phyloP scores from a whole-genome alignment of 257 asterid genomes.

The Osmanthus fragrans region DNA sequence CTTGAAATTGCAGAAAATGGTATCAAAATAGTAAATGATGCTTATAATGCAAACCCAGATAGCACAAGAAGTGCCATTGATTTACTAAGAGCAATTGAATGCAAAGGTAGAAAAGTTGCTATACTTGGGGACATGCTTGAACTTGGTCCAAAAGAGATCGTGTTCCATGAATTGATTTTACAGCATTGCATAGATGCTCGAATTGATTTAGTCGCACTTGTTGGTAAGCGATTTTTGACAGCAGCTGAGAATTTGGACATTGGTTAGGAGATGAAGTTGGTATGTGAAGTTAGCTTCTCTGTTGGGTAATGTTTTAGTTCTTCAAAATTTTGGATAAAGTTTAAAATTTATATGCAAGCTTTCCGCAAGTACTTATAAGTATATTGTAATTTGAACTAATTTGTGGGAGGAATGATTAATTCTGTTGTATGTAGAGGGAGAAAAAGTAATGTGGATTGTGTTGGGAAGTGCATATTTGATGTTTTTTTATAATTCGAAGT shows the following conservation, averaged over 20 bases:
- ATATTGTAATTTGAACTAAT: too few species aligned
- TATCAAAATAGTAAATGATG: slow-evolving; percentile 32
- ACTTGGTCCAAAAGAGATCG: slow-evolving; percentile 38
- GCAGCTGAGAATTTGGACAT: slow-evolving; percentile 30
- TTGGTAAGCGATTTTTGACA: slow-evolving; percentile 28
- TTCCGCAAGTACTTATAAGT: too few species aligned
- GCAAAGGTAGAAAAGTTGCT: too few species aligned
- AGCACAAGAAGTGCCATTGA: slow-evolving; percentile 37
- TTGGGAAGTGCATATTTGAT: too few species aligned
- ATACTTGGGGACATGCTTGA: slow-evolving; percentile 52
- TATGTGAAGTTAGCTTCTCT: too few species aligned
- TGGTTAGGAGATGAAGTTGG: slow-evolving; percentile 13
- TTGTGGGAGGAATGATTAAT: too few species aligned
- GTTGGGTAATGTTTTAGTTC: too few species aligned
- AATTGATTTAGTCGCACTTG: slow-evolving; percentile 29
- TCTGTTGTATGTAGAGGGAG: too few species aligned
- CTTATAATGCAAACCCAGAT: slow-evolving; percentile 35
- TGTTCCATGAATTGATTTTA: slow-evolving; percentile 32
- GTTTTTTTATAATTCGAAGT: too few species aligned
- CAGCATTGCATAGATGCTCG: slow-evolving; percentile 24
- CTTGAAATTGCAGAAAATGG: slow-evolving; percentile 30
- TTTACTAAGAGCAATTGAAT: slow-evolving; percentile 24
- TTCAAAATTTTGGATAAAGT: too few species aligned
- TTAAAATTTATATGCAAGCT: too few species aligned
- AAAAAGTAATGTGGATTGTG: too few species aligned